Evolutionary conservation across 768 basidiomycete species (phyloP).

Genomic region (Mycena crocata): DNA sequence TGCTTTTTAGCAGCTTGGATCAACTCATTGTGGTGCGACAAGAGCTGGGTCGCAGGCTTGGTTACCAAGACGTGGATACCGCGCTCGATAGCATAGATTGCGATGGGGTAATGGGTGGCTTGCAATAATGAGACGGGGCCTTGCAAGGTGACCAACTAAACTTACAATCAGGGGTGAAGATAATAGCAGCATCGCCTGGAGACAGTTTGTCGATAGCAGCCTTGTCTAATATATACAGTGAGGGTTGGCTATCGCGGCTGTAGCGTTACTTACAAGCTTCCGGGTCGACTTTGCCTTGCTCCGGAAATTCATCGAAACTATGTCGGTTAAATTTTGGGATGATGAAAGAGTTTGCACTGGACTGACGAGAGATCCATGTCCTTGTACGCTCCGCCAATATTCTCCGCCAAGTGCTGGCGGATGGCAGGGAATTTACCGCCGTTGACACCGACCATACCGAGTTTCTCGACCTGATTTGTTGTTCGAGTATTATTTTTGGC

Average conservation of each 20-base stretch:
- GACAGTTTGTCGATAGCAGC: slow-evolving; percentile 80
- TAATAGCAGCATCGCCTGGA: slow-evolving; percentile 89
- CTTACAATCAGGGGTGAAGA: slow-evolving; percentile 93
- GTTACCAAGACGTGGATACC: slow-evolving; percentile 92
- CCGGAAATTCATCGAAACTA: slow-evolving; percentile 86
- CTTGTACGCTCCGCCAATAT: slow-evolving; percentile 87
- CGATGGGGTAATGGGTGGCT: slow-evolving; percentile 89
- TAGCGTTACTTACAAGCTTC: slow-evolving; percentile 77
- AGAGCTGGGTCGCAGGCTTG: slow-evolving; percentile 90
- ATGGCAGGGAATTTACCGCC: slow-evolving; percentile 91
- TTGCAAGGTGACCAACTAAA: slow-evolving; percentile 19
- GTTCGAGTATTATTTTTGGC: not conserved
- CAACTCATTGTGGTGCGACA: slow-evolving; percentile 84
- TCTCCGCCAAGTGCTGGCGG: slow-evolving; percentile 80
- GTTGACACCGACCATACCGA: slow-evolving; percentile 91
- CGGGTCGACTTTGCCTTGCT: slow-evolving; percentile 73
- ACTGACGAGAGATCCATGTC: slow-evolving; percentile 87
- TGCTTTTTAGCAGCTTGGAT: slow-evolving; percentile 82
- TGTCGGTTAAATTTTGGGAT: slow-evolving; percentile 4
- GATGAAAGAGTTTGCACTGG: not conserved
- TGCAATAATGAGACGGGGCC: not conserved
- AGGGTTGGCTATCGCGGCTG: not conserved
- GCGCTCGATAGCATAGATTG: slow-evolving; percentile 86
- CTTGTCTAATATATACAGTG: slow-evolving; percentile 68
- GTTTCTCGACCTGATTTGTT: slow-evolving; percentile 65